Conservation (phyloP, 495 filamentous ascomycete genomes). For the Talaromyces liani region DNA sequence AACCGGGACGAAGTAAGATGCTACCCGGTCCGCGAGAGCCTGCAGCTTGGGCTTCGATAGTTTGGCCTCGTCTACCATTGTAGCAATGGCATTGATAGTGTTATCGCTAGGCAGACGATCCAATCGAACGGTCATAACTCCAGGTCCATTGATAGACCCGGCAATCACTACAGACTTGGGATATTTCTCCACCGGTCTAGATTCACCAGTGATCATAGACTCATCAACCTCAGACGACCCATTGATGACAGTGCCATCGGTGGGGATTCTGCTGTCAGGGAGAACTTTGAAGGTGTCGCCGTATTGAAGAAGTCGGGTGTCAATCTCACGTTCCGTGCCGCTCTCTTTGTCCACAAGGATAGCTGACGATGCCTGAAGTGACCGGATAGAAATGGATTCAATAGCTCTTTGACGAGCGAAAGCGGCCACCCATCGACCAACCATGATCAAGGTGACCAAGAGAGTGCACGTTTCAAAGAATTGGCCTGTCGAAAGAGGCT, state of each 20-base stretch:
- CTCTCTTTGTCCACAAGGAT: slow-evolving; percentile 18
- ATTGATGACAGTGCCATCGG: slow-evolving; percentile 59
- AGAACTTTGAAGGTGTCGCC: slow-evolving; percentile 59
- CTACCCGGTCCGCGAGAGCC: slow-evolving; percentile 60
- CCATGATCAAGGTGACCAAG: slow-evolving; percentile 68
- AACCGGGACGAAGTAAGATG: slow-evolving; percentile 59
- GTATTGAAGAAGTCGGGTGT: slow-evolving; percentile 63
- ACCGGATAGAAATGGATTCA: slow-evolving; percentile 56
- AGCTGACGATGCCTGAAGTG: slow-evolving; percentile 42
- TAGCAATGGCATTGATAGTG: slow-evolving; percentile 61
- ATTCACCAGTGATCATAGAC: slow-evolving; percentile 71
- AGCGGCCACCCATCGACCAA: slow-evolving; percentile 59
- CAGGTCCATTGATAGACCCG: slow-evolving; percentile 57
- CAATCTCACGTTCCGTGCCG: slow-evolving; percentile 45
- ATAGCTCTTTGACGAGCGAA: slow-evolving; percentile 61
- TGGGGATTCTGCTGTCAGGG: slow-evolving; percentile 54
- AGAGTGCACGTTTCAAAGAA: slow-evolving; percentile 80
- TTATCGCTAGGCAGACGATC: slow-evolving; percentile 62
- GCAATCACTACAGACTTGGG: slow-evolving; percentile 48
- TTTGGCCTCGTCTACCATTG: slow-evolving; percentile 65
- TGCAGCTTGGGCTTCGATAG: slow-evolving; percentile 63
- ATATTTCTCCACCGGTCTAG: slow-evolving; percentile 47
- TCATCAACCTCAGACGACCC: slow-evolving; percentile 68
- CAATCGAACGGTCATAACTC: slow-evolving; percentile 46
- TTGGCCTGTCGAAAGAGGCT: slow-evolving; percentile 46